Evolutionary conservation across 768 basidiomycete species (phyloP), one percentile per base, ranked within the genome.

Genomic region (Auriculariales sp.): DNA sequence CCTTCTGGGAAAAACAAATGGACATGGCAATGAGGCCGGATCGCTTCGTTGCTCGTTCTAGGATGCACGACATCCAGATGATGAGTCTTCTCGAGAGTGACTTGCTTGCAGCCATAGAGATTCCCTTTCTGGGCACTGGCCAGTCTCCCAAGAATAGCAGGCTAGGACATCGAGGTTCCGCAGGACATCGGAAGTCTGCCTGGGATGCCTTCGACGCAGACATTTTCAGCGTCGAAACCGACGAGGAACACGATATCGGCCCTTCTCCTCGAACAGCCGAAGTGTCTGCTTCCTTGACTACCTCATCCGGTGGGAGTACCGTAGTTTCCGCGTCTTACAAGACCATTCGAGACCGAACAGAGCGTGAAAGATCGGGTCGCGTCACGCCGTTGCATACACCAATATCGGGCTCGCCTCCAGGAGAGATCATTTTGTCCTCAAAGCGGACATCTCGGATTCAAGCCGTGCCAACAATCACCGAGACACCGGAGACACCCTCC

Each of bases 21-120:
- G 83, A 91, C 66, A 61, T 88, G 36, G 89, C 89, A 1, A 81
- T 91, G 57, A 71, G 88, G 46, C 65, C 69, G 56, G 87, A 56
- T 55, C 92, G 94, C 53, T 98, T 97, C 61, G 71, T 97, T 24
- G 83, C 90, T 4, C 79, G 94, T 28, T 91, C 87, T n/a, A 88
- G 89, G 66, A 94, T 95, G 90, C 88, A 91, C 58, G 88, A 93
- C 60, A 90, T 95, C 32, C 86, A 95, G 59, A 93, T 89, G 86
- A 74, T 95, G 1, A 93, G 93, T 4, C 68, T 94, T 7, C 70
- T 94, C 36, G 91, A 91, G 55, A 7, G 15, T 56, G 91, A 94
- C 56, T 82, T 95, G 28, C 78, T 90, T 19, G 82, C 88, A 3
- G 83, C 81, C 54, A 92, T 95, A 52, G 84, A 87, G 54, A 78